Percentiles rank a stretch among this genome's conserved stretches.
phyloP scores from a whole-genome alignment of 805 yeast species.

The Starmerella vaccinii region DNA sequence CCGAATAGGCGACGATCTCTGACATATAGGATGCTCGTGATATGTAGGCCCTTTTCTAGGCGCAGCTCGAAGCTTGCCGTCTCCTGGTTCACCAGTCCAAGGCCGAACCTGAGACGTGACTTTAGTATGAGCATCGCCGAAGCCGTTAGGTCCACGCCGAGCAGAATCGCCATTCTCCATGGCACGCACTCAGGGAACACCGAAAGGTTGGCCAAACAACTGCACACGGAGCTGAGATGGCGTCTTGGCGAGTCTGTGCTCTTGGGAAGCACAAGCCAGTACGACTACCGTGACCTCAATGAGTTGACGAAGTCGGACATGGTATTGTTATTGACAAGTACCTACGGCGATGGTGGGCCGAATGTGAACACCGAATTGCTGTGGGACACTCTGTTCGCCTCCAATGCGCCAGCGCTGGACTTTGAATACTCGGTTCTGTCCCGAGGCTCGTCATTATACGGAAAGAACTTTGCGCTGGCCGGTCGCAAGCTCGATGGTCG shows the following conservation, averaged over 20 bases:
- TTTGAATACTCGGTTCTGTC: slow-evolving; percentile 59
- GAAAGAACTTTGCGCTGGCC: slow-evolving; percentile 60
- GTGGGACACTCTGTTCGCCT: slow-evolving; percentile 37
- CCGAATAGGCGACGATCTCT: neutral
- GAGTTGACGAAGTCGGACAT: slow-evolving; percentile 41
- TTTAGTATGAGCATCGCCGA: neutral
- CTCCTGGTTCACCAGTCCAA: neutral
- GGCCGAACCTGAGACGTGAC: too few species aligned
- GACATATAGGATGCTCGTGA: neutral
- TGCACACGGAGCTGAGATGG: slow-evolving; percentile 63
- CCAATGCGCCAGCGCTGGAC: slow-evolving; percentile 34
- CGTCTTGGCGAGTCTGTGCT: slow-evolving; percentile 58
- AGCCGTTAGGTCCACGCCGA: neutral
- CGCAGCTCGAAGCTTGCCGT: neutral
- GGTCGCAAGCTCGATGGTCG: slow-evolving; percentile 40
- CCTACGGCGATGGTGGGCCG: slow-evolving; percentile 86
- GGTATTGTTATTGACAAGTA: slow-evolving; percentile 57
- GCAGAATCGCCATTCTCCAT: slow-evolving; percentile 44
- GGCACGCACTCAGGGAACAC: slow-evolving; percentile 90
- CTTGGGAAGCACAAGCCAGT: slow-evolving; percentile 62
- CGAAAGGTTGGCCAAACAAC: slow-evolving; percentile 72
- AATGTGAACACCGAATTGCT: slow-evolving; percentile 55
- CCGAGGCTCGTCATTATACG: slow-evolving; percentile 76
- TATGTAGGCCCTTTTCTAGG: neutral
- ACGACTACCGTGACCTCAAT: slow-evolving; percentile 55